A percentile compares a stretch with the other conserved stretches of the same genome.
Conservation (phyloP, 2,329 filamentous ascomycete genomes). For the Zasmidium cellare region DNA sequence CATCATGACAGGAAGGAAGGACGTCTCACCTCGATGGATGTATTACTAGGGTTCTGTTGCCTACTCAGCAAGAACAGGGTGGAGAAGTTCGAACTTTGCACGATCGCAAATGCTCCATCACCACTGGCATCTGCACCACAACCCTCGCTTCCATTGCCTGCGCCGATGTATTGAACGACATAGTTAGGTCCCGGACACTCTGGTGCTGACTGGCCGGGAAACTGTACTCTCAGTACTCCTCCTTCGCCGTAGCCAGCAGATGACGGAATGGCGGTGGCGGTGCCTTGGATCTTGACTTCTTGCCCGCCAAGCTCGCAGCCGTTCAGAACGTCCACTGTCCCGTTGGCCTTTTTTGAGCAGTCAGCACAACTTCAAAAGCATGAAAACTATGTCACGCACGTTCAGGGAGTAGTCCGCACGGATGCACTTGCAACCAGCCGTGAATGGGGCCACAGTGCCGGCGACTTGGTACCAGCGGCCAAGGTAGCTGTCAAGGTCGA, state of each 20-base stretch:
- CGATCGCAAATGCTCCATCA: conserved; percentile 23
- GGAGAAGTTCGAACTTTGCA: conserved; percentile 23
- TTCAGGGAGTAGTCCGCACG: conserved; percentile 22
- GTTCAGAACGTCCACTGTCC: conserved; percentile 23
- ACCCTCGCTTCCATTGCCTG: not conserved
- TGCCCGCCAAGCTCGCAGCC: conserved; percentile 17
- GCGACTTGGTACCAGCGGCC: conserved; percentile 27
- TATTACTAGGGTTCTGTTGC: conserved; percentile 18
- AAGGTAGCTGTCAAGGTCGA: conserved; percentile 20
- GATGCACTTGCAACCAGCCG: conserved; percentile 23
- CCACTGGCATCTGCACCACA: conserved; percentile 5
- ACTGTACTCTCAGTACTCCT: conserved; percentile 22
- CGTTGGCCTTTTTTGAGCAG: conserved; percentile 13
- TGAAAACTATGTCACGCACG: too few relatives aligned
- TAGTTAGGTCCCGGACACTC: conserved; percentile 26
- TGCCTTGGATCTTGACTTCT: conserved; percentile 18
- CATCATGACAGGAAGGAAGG: not conserved
- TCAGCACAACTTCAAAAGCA: too few relatives aligned
- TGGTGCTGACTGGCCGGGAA: conserved; percentile 19
- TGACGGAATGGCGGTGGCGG: conserved; percentile 18
- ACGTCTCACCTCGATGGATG: conserved; percentile 22
- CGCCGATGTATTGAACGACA: conserved; percentile 7
- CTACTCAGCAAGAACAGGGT: conserved; percentile 25
- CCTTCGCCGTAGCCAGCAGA: conserved; percentile 17
- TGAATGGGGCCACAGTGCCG: conserved; percentile 19